Evolutionary conservation across 805 yeast species (phyloP).

Genomic region (Ogataea saltuana): DNA sequence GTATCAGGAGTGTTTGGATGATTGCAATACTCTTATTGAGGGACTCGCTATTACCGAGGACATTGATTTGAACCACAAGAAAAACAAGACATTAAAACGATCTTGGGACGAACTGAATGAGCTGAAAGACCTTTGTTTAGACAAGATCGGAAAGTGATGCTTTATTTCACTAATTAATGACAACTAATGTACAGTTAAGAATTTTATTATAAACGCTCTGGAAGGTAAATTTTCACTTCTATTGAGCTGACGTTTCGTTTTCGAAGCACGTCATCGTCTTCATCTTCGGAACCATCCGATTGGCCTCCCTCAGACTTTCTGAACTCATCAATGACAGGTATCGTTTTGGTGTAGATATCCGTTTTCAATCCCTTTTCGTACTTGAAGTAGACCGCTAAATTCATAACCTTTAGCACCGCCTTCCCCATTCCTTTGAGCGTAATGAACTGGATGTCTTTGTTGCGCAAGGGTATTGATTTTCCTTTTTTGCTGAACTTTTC

Average conservation of each 20-base stretch:
- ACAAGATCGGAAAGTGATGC: conserved; percentile 19
- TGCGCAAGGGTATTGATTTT: conserved; percentile 22
- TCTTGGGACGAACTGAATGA: conserved; percentile 57
- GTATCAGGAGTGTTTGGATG: conserved; percentile 51
- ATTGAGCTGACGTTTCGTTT: conserved; percentile 50
- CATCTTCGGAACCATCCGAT: conserved; percentile 16
- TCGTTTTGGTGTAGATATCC: conserved; percentile 62
- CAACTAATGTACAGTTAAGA: conserved; percentile 2
- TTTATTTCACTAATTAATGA: background rate
- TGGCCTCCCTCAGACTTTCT: conserved; percentile 6
- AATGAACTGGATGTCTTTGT: conserved; percentile 42
- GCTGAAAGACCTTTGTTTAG: conserved; percentile 43
- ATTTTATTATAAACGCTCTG: conserved; percentile 2
- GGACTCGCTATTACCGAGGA: conserved; percentile 29
- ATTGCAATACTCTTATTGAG: conserved; percentile 38
- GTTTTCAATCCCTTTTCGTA: conserved; percentile 50
- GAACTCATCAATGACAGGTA: conserved; percentile 74
- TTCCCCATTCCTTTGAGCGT: conserved; percentile 75
- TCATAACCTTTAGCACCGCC: conserved; percentile 62
- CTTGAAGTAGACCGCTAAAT: conserved; percentile 62
- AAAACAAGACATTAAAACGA: conserved; percentile 45
- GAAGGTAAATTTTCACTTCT: conserved; percentile 42
- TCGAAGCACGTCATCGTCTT: conserved; percentile 35
- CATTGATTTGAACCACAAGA: conserved; percentile 33
- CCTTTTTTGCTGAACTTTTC: conserved; percentile 46